Evolutionary conservation across 805 yeast species (phyloP), one percentile per base, ranked within the genome.

Genomic region (Spencermartinsiella europaea): DNA sequence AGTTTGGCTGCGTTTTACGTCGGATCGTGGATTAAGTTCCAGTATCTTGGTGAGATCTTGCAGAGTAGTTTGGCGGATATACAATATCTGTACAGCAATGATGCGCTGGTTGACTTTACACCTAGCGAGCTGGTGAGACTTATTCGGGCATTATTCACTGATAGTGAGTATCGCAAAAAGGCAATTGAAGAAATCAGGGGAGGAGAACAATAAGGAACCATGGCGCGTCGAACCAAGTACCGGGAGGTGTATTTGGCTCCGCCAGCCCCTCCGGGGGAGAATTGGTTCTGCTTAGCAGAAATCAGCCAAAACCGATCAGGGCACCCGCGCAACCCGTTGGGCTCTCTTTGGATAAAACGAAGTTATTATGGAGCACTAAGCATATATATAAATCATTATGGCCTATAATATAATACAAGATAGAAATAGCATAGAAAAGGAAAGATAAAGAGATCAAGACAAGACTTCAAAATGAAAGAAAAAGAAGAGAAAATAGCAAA

Each of bases 11-110:
- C 63, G 8, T 44, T 48, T 22, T 58, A 56, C 42, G 58, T 65
- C 8, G 67, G 67, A 4, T 58, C 65, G 15, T 67, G 71, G 71
- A 51, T 63, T 48, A 68, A 68, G 51, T 56, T 68, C 25, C 62
- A 63, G 46, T 60, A 62, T 43, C 53, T 67, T 19, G 54, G 52
- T 12, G 60, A 61, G 42, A 47, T 67, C n/a, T 56, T 67, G 14
- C 56, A 57, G 31, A 54, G 65, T 46, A 64, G 53, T 31, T 48
- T 67, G 41, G 62, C 53, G 0, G 60, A 59, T 12, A 66, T 67
- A 17, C 37, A 47, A 38, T 60, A 54, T 27, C 41, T 68, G 51
- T 52, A 47, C 27, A 53, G 52, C n/a, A 51, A 52, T 12, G 54
- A 53, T 31, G 43, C 59, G 40, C 58, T 67, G 42, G 58, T 61